Percentiles rank a stretch among this genome's conserved stretches.
phyloP scores from a whole-genome alignment of 2,329 filamentous ascomycete genomes.

The Bipolaris victoriae region DNA sequence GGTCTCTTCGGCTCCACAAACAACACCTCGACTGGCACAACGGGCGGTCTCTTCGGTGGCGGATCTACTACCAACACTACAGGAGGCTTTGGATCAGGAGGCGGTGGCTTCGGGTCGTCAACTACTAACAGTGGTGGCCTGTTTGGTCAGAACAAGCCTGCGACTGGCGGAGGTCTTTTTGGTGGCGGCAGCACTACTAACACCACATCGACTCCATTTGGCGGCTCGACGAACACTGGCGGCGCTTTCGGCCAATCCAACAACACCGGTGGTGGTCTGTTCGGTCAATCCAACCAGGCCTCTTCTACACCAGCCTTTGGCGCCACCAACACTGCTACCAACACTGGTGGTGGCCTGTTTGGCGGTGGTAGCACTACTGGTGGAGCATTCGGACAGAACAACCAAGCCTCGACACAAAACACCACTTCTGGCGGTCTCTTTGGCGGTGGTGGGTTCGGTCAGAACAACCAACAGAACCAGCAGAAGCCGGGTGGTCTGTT shows the following conservation, averaged over 20 bases:
- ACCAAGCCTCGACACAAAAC: constrained; percentile 32
- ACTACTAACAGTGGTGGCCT: constrained; percentile 47
- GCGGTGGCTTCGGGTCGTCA: constrained; percentile 45
- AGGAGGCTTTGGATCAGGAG: constrained; percentile 32
- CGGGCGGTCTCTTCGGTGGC: constrained; percentile 46
- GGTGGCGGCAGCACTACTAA: constrained; percentile 36
- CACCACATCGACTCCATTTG: constrained; percentile 34
- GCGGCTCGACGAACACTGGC: constrained; percentile 32
- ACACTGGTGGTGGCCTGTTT: constrained; percentile 38
- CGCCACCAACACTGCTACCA: constrained; percentile 31
- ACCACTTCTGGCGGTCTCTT: constrained; percentile 51
- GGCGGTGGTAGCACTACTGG: constrained; percentile 33
- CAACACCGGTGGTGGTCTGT: constrained; percentile 44
- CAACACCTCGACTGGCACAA: constrained; percentile 35
- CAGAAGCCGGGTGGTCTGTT: constrained; percentile 50
- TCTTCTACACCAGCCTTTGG: constrained; percentile 39
- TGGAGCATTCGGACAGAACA: constrained; percentile 43
- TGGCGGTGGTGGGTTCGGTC: constrained; percentile 45
- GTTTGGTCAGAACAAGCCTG: constrained; percentile 56
- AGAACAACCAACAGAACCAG: constrained; percentile 45
- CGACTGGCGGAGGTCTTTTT: constrained; percentile 44
- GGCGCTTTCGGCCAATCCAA: constrained; percentile 36
- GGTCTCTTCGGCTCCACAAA: constrained; percentile 49
- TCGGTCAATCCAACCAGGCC: constrained; percentile 39
- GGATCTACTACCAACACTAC: constrained; percentile 37